A percentile compares a stretch with the other conserved stretches of the same genome.
phyloP scores from a whole-genome alignment of 495 filamentous ascomycete genomes.

The Penicillium manginii region DNA sequence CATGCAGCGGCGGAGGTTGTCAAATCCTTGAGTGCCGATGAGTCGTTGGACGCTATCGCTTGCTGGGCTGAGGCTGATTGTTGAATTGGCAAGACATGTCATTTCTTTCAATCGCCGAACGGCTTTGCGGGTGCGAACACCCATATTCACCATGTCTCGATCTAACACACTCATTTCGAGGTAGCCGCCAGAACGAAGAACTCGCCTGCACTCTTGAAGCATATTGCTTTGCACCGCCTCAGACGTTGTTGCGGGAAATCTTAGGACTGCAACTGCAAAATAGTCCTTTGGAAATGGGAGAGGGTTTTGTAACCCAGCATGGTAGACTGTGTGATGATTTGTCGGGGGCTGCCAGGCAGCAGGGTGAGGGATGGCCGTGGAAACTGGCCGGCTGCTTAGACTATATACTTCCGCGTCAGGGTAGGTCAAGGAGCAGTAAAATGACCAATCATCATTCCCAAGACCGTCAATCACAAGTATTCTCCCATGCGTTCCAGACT shows the following conservation, averaged over 20 bases:
- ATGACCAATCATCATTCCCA: slow-evolving; percentile 94
- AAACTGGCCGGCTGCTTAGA: slow-evolving; percentile 41
- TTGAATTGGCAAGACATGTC: slow-evolving; percentile 64
- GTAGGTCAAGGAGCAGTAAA: slow-evolving; percentile 93
- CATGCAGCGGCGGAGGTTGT: slow-evolving; percentile 82
- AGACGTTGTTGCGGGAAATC: slow-evolving; percentile 78
- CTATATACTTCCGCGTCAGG: slow-evolving; percentile 85
- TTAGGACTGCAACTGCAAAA: slow-evolving; percentile 84
- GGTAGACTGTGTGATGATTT: slow-evolving; percentile 86
- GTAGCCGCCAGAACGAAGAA: slow-evolving; percentile 87
- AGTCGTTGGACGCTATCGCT: slow-evolving; percentile 79
- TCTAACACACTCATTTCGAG: slow-evolving; percentile 86
- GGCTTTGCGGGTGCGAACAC: slow-evolving; percentile 71
- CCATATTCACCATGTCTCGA: slow-evolving; percentile 86
- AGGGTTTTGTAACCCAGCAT: slow-evolving; percentile 63
- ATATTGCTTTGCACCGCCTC: slow-evolving; percentile 78
- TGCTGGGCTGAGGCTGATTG: slow-evolving; percentile 70
- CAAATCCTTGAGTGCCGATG: slow-evolving; percentile 78
- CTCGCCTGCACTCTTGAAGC: slow-evolving; percentile 85
- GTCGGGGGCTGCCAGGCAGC: slow-evolving; percentile 63
- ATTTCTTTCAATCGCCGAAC: slow-evolving; percentile 78
- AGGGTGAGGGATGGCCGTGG: slow-evolving; percentile 39
- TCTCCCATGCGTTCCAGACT: slow-evolving; percentile 58
- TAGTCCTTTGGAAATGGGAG: slow-evolving; percentile 89
- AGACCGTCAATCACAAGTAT: slow-evolving; percentile 93